These are phyloP conservation scores for Tolypocladium endophyticum DNA, from an alignment of 2,329 filamentous ascomycete species.

Conservation along the genomic window DNA sequence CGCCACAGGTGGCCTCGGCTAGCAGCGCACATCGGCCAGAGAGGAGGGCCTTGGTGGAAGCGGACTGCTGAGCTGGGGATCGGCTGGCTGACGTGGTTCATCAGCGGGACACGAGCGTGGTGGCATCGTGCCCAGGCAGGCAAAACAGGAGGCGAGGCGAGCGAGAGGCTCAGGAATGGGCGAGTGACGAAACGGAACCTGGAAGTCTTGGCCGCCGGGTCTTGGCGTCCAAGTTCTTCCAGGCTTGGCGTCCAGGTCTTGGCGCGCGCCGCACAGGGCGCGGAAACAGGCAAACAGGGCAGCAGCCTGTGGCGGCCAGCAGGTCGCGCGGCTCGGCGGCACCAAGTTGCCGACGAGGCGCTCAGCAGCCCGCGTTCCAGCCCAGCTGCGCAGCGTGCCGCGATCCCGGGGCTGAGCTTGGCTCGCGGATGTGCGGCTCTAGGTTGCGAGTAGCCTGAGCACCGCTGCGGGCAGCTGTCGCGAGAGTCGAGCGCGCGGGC, in stretches of 20 bases:
- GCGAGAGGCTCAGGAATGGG: too few species aligned
- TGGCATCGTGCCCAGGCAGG: not conserved
- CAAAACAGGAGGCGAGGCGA: not conserved
- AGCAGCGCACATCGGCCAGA: not conserved
- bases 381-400: not conserved
- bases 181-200: too few species aligned
- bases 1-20: not conserved
- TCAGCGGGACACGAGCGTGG: too few species aligned
- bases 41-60: too few species aligned
- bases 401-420: not conserved
- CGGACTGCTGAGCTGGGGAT: too few species aligned
- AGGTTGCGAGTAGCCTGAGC: too few species aligned
- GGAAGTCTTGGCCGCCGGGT: not conserved
- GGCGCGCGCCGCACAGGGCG: not conserved
- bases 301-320: not conserved
- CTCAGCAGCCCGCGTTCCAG: not conserved
- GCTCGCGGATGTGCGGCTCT: not conserved
- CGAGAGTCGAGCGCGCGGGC: too few species aligned
- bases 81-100: too few species aligned
- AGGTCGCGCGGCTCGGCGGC: not conserved
- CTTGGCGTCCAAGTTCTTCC: too few species aligned
- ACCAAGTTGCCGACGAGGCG: not conserved
- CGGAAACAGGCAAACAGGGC: too few species aligned
- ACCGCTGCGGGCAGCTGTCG: too few species aligned
- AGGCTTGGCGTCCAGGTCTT: not conserved